Evolutionary conservation across 768 basidiomycete species (phyloP), one percentile per base, ranked within the genome.

Genomic region (Brasilioporus rufonigricans): DNA sequence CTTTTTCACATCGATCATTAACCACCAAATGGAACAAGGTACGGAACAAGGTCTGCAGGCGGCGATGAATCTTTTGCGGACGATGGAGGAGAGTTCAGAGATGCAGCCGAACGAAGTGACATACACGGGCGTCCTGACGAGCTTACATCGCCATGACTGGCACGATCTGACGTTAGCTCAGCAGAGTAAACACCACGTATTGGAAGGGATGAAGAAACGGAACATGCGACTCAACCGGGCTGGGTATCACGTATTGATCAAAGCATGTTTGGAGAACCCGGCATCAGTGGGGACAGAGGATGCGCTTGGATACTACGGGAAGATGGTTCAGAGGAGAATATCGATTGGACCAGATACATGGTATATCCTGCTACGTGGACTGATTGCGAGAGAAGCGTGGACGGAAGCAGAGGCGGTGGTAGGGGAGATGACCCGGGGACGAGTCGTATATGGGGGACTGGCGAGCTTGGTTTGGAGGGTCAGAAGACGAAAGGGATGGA

Each of bases 1-100:
- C 26, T 86, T 87, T 13, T 91, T 89, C 69, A 89, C 82, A 13
- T 79, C 90, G 19, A 86, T 98, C 58, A 89, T 98, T 48, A 79
- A 87, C 59, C 77, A 85, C 52, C 84, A 91, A 50, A 75, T 93
- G 63, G 78, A 78, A 58, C 76, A 82, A 56, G 77, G 79, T 9
- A 78, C 76, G 38, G 76, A 78, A 48, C 69, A 75, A 29, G 78
- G 81, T 48, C 68, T 97, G 29, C 71, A 70, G 5, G 80, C 81
- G 2, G 91, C 86, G 1, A 73, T 94, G 61, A 75, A 81, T n/a
- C 69, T 98, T 50, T 73, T 97, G 52, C 71, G 76, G 50, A 79
- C 77, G 64, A 93, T 98, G 90, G 93, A 93, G 68, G 70, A 75
- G 49, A 72, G 79, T 49, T 69, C 73, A 4, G 67, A 73, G 5